Base-by-base conservation (phyloP, 2,329 filamentous ascomycete genomes). In the Trichoderma afroharzianum region DNA sequence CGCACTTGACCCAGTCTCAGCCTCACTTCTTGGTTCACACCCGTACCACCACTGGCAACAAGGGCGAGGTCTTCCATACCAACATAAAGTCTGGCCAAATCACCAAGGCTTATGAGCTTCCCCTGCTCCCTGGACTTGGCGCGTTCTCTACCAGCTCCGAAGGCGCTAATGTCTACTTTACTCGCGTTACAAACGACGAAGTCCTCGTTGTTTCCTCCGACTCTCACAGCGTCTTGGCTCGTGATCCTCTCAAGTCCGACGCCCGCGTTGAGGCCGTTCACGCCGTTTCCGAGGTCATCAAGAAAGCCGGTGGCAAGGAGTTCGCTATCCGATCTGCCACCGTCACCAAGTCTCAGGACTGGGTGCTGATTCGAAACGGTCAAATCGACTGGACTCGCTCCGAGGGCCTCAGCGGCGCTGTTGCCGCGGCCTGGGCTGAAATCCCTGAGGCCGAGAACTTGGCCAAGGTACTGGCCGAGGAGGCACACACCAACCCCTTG, bases 11-110 rank as follows among this genome's bases (percentile, higher is more conserved):
- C 33, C 92, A 92, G 77, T 91, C 93, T 4, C 85, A 90, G 59
- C 86, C 93, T 47, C 94, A 97, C 82, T 97, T 98, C 83, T 84
- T 98, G 36, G 92, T 97, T 6, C 93, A 97, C 76, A 94, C 90
- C 76, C 87, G 91, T 76, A 93, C 93, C 0, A 85, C 85, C 43
- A 84, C 84, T 3, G 90, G 90, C 21, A 93, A 95, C 78, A 93
- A 92, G 84, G 95, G 92, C 3, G 92, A 97, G 73, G 91, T 98
- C 33, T 98, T 92, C 78, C 93, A 97, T 76, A 87, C 97, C 72
- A 88, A 97, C 75, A 81, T 93, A 66, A 91, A 91, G 82, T 91
- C 86, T 72, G 88, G 86, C 68, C 87, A 86, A 21, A 87, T 95
- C 32, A 87, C 86, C n/a, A 94, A 93, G 79, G 92, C 92, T 0